Percentiles rank a stretch among this genome's conserved stretches.
Conservation (phyloP, 257 asterid genomes). For the Lycium barbarum region DNA sequence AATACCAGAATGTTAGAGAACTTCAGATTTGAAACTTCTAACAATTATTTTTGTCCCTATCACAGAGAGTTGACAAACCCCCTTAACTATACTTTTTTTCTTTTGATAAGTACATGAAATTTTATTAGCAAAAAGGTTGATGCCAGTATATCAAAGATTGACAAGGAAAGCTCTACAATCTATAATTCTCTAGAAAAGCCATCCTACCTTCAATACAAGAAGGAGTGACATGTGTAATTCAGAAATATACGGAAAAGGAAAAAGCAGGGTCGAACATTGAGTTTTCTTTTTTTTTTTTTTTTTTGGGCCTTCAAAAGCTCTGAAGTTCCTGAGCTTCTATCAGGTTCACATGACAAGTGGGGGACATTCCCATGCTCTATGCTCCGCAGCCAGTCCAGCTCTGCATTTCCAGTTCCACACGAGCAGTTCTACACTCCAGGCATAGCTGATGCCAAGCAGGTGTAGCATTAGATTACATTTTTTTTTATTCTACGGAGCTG, state of each 20-base stretch:
- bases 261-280: background rate
- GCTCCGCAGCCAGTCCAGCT: background rate
- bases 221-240: constrained; percentile 16
- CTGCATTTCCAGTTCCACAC: constrained; percentile 9
- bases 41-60: background rate
- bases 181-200: background rate
- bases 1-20: constrained; percentile 5
- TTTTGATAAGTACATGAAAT: constrained; percentile 4
- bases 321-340: background rate
- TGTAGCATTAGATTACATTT: background rate
- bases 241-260: background rate
- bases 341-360: constrained; percentile 19
- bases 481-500: background rate
- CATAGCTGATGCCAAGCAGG: background rate
- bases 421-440: background rate
- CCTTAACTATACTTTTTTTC: background rate
- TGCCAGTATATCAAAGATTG: constrained; percentile 1
- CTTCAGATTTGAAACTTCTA: background rate
- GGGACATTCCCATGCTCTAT: background rate
- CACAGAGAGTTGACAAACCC: background rate
- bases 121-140: constrained; percentile 13
- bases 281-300: background rate
- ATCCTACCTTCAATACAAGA: background rate
- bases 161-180: constrained; percentile 12
- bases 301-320: constrained; percentile 2